Base-by-base conservation (phyloP, 345 rosid genomes). In the Syzygium oleosum region DNA sequence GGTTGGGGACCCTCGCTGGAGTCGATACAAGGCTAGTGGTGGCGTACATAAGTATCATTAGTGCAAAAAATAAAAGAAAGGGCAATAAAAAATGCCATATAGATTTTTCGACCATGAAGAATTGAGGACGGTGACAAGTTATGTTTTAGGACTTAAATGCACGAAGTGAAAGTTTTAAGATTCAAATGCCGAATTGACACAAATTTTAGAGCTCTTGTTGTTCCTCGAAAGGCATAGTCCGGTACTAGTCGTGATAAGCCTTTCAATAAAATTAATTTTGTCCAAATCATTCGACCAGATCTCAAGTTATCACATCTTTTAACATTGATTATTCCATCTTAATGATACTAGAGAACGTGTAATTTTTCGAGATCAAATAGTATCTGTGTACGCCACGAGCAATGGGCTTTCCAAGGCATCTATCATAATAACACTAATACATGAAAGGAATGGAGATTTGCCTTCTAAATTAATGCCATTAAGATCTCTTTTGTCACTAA, bases 271-370 rank as follows among this genome's bases (percentile, higher is more conserved):
- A n/a, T n/a, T n/a, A n/a, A n/a, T n/a, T n/a, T n/a, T n/a, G n/a
- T n/a, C n/a, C n/a, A n/a, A n/a, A n/a, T n/a, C n/a, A n/a, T n/a
- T n/a, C n/a, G n/a, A n/a, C n/a, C n/a, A n/a, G n/a, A 61, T 61
- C 31, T 61, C 34, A 61, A n/a, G 15, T 61, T 61, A n/a, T 61
- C 73, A 27, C 8, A 12, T n/a, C 34, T 16, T 61, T 27, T 61
- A 61, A n/a, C 2, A n/a, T 13, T n/a, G 68, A 1, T n/a, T 31
- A n/a, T n/a, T 38, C 4, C 34, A 61, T 61, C 73, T 61, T 0
- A 4, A 61, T n/a, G 38, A n/a, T 1, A n/a, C 9, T 0, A 0
- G 54, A 4, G 17, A 61, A 61, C 4, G 1, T n/a, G 34, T 61
- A 27, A 52, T 52, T 12, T 52, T 52, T 6, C 17, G 17, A 2